Evolutionary conservation across 305 asterid species (phyloP).

Genomic region (Fraxinus baroniana): DNA sequence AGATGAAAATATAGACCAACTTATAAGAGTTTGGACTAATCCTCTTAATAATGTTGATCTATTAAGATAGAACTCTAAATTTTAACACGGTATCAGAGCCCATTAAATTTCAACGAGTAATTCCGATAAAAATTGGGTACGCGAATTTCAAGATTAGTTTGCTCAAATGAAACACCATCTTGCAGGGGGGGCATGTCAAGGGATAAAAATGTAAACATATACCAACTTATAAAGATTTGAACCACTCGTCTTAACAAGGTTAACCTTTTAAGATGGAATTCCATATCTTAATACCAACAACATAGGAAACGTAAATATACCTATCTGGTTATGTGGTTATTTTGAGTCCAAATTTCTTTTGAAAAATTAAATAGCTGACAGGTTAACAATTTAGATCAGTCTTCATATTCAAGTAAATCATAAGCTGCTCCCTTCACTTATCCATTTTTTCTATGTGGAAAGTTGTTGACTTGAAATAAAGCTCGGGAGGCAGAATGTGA

Average conservation of each 20-base stretch:
- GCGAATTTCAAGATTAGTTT: too few species aligned
- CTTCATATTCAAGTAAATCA: background rate
- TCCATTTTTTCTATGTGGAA: background rate
- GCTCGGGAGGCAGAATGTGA: background rate
- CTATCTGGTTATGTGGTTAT: background rate
- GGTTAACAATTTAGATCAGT: conserved; percentile 1
- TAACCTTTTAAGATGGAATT: background rate
- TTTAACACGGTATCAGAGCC: background rate
- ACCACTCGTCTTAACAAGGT: background rate
- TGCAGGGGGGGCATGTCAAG: background rate
- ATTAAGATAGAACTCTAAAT: too few species aligned
- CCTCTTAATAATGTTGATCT: background rate
- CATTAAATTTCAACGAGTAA: background rate
- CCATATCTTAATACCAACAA: background rate
- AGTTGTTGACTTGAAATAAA: conserved; percentile 3
- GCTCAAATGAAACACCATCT: background rate
- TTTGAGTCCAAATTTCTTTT: conserved; percentile 12
- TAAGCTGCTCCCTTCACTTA: background rate
- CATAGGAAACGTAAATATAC: background rate
- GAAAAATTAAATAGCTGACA: conserved; percentile 7
- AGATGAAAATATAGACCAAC: background rate
- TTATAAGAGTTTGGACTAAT: background rate
- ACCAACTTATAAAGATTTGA: background rate
- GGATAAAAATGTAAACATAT: too few species aligned
- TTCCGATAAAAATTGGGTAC: too few species aligned